phyloP scores from a whole-genome alignment of 805 yeast species.

The Spathaspora sp. region DNA sequence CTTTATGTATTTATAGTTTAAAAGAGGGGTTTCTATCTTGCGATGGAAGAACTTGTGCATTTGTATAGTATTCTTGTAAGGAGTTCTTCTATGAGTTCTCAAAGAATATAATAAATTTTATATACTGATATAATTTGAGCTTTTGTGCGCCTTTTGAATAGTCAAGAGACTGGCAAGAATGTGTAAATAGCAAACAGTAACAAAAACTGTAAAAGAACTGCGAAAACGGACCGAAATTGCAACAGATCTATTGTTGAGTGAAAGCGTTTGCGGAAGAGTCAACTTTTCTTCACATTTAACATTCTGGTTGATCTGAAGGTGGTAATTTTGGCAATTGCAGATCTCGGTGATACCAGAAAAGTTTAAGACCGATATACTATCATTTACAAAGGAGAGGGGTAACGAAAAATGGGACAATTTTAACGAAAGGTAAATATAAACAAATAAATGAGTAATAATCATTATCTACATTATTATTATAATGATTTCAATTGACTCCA shows the following conservation, averaged over 20 bases:
- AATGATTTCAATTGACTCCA: not conserved
- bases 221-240: no score
- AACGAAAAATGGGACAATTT: not conserved
- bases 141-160: no score
- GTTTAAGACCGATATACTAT: not conserved
- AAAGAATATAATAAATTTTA: not conserved
- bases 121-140: not conserved
- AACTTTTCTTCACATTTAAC: no score
- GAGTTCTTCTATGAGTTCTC: not conserved
- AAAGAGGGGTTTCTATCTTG: not conserved
- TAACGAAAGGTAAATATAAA: not conserved
- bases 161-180: no score
- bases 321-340: not conserved
- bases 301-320: no score
- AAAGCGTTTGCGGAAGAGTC: no score
- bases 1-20: not conserved
- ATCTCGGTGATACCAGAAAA: not conserved
- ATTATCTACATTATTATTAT: not conserved
- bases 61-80: not conserved
- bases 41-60: not conserved
- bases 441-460: not conserved
- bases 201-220: no score
- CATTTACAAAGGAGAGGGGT: not conserved
- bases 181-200: no score
- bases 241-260: no score